phyloP scores from a whole-genome alignment of 2,329 filamentous ascomycete genomes.

The Bipolaris gigantea region DNA sequence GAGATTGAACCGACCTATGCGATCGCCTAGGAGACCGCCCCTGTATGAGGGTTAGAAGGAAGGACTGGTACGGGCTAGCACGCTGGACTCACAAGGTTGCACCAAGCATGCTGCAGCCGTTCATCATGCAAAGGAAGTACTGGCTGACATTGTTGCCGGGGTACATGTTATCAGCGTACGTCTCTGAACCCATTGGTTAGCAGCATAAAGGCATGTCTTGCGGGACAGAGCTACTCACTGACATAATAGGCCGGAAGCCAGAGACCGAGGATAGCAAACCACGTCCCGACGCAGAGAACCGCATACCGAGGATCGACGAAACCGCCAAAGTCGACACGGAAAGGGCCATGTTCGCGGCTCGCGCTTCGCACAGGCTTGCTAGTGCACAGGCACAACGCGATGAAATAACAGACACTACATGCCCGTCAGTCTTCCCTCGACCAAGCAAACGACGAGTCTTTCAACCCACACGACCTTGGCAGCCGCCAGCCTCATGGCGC shows the following conservation, averaged over 20 bases:
- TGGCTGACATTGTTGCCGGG: constrained; percentile 49
- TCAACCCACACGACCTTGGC: constrained; percentile 49
- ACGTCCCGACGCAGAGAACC: constrained; percentile 33
- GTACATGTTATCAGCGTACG: constrained; percentile 61
- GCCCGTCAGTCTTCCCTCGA: constrained; percentile 17
- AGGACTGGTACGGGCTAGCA: not conserved
- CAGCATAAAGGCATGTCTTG: not conserved
- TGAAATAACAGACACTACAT: constrained; percentile 52
- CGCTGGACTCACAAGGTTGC: constrained; percentile 52
- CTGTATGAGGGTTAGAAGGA: not conserved
- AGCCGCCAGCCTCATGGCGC: constrained; percentile 64
- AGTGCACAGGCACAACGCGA: constrained; percentile 40
- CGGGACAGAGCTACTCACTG: constrained; percentile 31
- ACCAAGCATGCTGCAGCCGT: constrained; percentile 58
- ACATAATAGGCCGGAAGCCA: constrained; percentile 40
- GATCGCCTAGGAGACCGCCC: constrained; percentile 57
- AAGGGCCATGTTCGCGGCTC: constrained; percentile 26
- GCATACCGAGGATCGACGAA: constrained; percentile 37
- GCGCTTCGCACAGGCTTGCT: constrained; percentile 17
- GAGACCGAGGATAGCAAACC: constrained; percentile 35
- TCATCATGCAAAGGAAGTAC: constrained; percentile 51
- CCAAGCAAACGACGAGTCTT: fast-evolving
- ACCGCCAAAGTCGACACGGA: constrained; percentile 40
- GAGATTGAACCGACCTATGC: constrained; percentile 57
- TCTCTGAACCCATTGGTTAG: constrained; percentile 56